phyloP scores from a whole-genome alignment of 148 eudicot species.

The Vaccinium vitisidaea region DNA sequence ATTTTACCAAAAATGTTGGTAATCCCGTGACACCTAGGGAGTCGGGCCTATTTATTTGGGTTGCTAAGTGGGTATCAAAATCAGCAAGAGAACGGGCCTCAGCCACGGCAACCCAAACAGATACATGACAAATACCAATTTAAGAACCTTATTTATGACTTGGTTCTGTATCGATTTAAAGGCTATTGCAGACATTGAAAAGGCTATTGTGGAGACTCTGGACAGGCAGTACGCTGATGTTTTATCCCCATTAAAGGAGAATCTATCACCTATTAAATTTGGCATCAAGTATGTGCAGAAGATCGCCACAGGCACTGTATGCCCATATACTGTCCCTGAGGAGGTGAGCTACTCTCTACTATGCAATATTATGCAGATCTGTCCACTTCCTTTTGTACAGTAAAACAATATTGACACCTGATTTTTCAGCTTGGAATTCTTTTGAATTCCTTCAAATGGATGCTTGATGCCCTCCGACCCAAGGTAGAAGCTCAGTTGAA shows the following conservation, averaged over 20 bases:
- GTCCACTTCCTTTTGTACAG: constrained; percentile 5
- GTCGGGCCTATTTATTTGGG: too few relatives aligned
- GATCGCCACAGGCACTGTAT: constrained; percentile 52
- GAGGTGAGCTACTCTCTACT: constrained; percentile 40
- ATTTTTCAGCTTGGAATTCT: constrained; percentile 59
- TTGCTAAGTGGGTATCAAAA: too few relatives aligned
- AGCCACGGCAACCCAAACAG: too few relatives aligned
- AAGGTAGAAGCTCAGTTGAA: constrained; percentile 60
- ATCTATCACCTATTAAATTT: constrained; percentile 42
- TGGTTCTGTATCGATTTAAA: constrained; percentile 23
- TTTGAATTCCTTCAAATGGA: constrained; percentile 74
- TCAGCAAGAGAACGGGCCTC: too few relatives aligned
- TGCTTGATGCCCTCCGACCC: constrained; percentile 70
- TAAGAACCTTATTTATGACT: constrained; percentile 10
- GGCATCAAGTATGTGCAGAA: constrained; percentile 79
- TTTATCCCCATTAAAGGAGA: constrained; percentile 69
- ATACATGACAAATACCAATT: neutral
- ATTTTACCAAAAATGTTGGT: too few relatives aligned
- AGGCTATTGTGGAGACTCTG: constrained; percentile 62
- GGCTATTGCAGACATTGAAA: constrained; percentile 73
- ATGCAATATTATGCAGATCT: neutral
- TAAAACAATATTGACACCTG: neutral
- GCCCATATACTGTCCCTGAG: constrained; percentile 41
- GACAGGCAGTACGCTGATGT: constrained; percentile 68
- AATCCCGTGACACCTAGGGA: too few relatives aligned